Conservation (phyloP, 176 grass and related monocot genomes). For the Rhynchospora breviuscula region DNA sequence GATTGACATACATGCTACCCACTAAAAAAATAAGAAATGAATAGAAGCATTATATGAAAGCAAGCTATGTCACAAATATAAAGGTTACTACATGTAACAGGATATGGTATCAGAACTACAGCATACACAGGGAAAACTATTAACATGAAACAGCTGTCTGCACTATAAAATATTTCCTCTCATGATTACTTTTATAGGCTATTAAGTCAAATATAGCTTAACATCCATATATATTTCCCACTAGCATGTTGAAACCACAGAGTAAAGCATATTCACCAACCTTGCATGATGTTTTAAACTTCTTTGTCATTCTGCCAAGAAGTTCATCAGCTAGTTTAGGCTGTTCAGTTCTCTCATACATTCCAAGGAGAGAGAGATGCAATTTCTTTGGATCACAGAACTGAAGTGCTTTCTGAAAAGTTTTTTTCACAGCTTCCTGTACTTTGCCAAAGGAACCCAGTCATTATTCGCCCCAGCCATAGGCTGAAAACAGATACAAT, state of each 20-base stretch:
- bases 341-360: slow-evolving; percentile 86
- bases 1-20: background rate
- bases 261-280: slow-evolving; percentile 32
- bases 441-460: slow-evolving; percentile 11
- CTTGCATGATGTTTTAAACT: slow-evolving; percentile 89
- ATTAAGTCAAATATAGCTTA: background rate
- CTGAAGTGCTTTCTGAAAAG: slow-evolving; percentile 83
- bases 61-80: background rate
- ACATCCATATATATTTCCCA: background rate
- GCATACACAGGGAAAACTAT: background rate
- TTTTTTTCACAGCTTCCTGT: slow-evolving; percentile 84
- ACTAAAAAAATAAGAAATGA: background rate
- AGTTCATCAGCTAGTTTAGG: slow-evolving; percentile 63
- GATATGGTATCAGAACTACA: background rate
- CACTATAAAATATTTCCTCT: background rate
- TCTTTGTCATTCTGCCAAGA: slow-evolving; percentile 83
- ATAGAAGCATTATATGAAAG: background rate
- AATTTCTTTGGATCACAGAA: slow-evolving; percentile 88
- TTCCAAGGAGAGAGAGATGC: slow-evolving; percentile 71
- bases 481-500: slow-evolving; percentile 2
- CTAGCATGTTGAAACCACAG: background rate
- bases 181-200: background rate
- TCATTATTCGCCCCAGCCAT: slow-evolving; percentile 2
- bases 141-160: background rate
- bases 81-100: background rate